A percentile compares a stretch with the other conserved stretches of the same genome.
Evolutionary conservation across 306 rosid genomes (phyloP).

Genomic region (Luffa aegyptiaca): DNA sequence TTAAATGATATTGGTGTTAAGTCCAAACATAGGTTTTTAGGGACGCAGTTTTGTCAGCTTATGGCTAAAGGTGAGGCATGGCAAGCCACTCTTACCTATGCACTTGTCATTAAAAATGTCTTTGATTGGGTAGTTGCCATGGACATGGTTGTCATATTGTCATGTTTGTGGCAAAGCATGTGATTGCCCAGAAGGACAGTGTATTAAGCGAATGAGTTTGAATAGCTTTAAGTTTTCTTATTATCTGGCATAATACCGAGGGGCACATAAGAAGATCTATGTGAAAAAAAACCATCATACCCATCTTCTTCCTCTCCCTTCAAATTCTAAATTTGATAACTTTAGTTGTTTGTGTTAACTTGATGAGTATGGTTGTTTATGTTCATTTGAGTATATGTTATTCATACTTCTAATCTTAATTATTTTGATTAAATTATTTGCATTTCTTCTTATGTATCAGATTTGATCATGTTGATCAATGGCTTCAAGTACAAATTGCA

Average conservation of each 20-base stretch:
- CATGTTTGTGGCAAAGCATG: not conserved
- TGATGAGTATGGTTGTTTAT: no score
- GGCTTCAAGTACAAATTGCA: no score
- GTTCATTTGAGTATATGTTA: no score
- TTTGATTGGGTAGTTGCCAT: not conserved
- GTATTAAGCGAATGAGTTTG: not conserved
- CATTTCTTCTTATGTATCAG: no score
- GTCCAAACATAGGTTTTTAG: not conserved
- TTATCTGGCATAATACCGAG: not conserved
- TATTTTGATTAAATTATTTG: no score
- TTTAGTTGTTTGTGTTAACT: no score
- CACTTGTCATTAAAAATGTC: not conserved
- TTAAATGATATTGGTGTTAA: not conserved
- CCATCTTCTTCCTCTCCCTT: not conserved
- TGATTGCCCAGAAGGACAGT: not conserved
- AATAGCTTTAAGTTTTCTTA: not conserved
- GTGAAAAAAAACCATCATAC: not conserved
- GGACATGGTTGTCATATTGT: not conserved
- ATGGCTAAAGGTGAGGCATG: not conserved
- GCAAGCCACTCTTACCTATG: not conserved
- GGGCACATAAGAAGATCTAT: not conserved
- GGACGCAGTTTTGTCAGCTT: not conserved
- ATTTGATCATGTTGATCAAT: no score
- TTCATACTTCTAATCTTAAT: no score
- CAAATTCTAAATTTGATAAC: no score